Conservation (phyloP, 2,329 filamentous ascomycete species). For the Epichloe scottii region DNA sequence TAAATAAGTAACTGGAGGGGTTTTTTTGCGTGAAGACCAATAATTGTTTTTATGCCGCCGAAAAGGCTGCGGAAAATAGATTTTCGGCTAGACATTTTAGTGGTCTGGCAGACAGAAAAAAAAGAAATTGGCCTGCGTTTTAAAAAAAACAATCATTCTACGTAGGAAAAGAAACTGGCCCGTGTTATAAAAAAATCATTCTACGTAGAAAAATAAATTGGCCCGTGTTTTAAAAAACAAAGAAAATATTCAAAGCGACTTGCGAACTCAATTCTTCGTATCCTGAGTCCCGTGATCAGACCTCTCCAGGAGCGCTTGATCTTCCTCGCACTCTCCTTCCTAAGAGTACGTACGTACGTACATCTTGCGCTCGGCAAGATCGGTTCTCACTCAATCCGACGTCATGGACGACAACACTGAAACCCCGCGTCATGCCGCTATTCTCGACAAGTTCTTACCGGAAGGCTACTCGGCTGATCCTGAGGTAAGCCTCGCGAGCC, state of each 20-base stretch:
- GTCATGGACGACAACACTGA: constrained; percentile 17
- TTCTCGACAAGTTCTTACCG: constrained; percentile 25
- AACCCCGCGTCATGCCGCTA: constrained; percentile 20
- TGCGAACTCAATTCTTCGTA: too few species aligned
- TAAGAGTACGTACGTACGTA: too few species aligned
- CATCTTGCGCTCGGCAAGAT: background rate
- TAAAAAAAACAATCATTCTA: too few species aligned
- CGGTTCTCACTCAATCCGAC: background rate
- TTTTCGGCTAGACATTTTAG: accelerated
- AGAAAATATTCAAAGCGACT: too few species aligned
- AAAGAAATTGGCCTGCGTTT: background rate
- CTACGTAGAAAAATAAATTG: too few species aligned
- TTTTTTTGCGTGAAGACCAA: too few species aligned
- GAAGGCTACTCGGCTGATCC: constrained; percentile 28
- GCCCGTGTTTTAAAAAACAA: too few species aligned
- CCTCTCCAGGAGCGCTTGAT: background rate
- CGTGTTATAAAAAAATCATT: too few species aligned
- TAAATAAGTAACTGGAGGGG: too few species aligned
- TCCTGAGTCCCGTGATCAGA: background rate
- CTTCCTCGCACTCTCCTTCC: background rate
- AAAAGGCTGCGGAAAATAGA: too few species aligned
- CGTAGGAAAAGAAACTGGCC: too few species aligned
- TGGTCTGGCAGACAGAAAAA: background rate
- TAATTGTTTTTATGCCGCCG: too few species aligned
- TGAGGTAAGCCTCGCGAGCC: constrained; percentile 19